A percentile compares a stretch with the other conserved stretches of the same genome.
Evolutionary conservation across 2,329 filamentous ascomycete species (phyloP).

Genomic region (Niveomyces coronatus): DNA sequence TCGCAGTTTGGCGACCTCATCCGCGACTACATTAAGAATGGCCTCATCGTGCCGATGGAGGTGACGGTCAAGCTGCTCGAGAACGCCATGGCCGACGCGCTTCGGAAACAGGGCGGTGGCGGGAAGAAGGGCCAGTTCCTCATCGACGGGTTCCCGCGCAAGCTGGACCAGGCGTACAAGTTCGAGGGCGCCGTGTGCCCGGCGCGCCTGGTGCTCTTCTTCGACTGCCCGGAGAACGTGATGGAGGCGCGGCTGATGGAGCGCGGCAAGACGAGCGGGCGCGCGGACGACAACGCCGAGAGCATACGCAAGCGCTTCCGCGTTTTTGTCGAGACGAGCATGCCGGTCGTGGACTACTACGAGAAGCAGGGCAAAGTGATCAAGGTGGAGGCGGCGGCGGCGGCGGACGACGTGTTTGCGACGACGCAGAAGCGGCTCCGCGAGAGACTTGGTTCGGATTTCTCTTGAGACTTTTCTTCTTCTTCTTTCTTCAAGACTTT

Average conservation of each 20-base stretch:
- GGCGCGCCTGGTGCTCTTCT: constrained; percentile 81
- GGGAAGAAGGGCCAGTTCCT: constrained; percentile 58
- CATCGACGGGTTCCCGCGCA: constrained; percentile 79
- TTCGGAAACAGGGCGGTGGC: constrained; percentile 36
- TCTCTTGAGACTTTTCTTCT: too few species aligned
- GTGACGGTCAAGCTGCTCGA: constrained; percentile 89
- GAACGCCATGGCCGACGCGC: constrained; percentile 74
- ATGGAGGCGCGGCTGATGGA: constrained; percentile 80
- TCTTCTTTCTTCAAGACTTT: too few species aligned
- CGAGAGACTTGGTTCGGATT: constrained; percentile 32
- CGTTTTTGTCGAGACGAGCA: constrained; percentile 89
- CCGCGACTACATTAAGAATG: constrained; percentile 85
- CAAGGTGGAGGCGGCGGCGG: constrained; percentile 62
- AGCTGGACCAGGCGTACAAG: constrained; percentile 91
- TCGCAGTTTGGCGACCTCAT: constrained; percentile 90
- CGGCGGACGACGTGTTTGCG: constrained; percentile 51
- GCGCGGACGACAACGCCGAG: constrained; percentile 88
- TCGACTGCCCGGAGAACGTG: constrained; percentile 81
- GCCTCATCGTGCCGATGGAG: constrained; percentile 97
- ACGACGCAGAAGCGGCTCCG: constrained; percentile 41
- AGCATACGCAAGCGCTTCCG: constrained; percentile 94
- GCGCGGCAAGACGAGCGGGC: constrained; percentile 84
- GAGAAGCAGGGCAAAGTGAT: constrained; percentile 67
- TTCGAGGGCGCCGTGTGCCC: constrained; percentile 86
- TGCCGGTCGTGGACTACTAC: constrained; percentile 90